These are phyloP conservation scores for Haplographium delicatum DNA, from an alignment of 495 filamentous ascomycete genomes.

Conservation along the genomic window DNA sequence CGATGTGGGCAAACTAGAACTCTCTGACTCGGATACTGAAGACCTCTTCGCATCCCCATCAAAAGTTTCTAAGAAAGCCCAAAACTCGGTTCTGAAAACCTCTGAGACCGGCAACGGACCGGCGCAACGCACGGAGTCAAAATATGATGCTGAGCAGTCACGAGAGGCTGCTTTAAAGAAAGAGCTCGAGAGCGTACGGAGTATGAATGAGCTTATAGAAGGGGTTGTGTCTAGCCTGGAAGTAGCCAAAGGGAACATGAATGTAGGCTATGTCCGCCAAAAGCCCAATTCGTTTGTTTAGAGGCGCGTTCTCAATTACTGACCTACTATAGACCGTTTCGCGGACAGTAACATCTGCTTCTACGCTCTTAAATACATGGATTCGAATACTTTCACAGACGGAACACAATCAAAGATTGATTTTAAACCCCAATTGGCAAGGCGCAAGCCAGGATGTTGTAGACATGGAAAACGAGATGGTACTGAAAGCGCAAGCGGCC, in stretches of 20 bases:
- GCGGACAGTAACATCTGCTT: slow-evolving; percentile 78
- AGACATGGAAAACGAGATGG: slow-evolving; percentile 74
- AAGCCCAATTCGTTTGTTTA: not conserved
- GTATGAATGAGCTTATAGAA: slow-evolving; percentile 84
- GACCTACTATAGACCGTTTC: slow-evolving; percentile 68
- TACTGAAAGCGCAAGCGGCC: slow-evolving; percentile 62
- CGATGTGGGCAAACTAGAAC: slow-evolving; percentile 30
- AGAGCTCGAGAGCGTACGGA: slow-evolving; percentile 76
- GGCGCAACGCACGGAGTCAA: slow-evolving; percentile 36
- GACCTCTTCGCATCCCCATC: slow-evolving; percentile 72
- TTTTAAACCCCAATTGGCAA: slow-evolving; percentile 85
- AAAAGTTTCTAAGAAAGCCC: slow-evolving; percentile 22
- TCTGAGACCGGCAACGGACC: slow-evolving; percentile 19
- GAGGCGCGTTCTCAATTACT: too few relatives aligned
- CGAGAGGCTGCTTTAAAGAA: slow-evolving; percentile 67
- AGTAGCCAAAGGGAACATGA: slow-evolving; percentile 85
- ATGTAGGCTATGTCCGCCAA: slow-evolving; percentile 44
- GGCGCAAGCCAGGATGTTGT: slow-evolving; percentile 78
- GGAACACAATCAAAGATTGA: slow-evolving; percentile 90
- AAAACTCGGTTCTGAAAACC: not conserved
- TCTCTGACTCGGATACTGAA: slow-evolving; percentile 61
- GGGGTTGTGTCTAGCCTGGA: slow-evolving; percentile 74
- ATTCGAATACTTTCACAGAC: slow-evolving; percentile 93
- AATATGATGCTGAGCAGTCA: slow-evolving; percentile 61
- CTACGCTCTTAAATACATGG: slow-evolving; percentile 92